A percentile compares a stretch with the other conserved stretches of the same genome.
phyloP scores from a whole-genome alignment of 768 basidiomycete species.

The Rhizopogon sp. region DNA sequence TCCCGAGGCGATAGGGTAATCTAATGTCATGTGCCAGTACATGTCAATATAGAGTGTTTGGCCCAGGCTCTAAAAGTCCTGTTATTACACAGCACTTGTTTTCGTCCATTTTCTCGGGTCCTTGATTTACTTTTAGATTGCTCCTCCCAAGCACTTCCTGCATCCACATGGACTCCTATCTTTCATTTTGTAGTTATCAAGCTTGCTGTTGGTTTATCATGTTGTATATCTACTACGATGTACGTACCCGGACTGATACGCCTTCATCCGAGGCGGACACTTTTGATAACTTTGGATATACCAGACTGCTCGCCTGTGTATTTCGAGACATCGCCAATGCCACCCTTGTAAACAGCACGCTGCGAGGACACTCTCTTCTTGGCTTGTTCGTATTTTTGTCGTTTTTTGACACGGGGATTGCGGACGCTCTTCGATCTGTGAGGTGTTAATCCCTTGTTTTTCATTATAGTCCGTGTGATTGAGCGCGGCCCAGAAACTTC shows the following conservation, averaged over 20 bases:
- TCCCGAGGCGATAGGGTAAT: background rate
- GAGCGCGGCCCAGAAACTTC: conserved; percentile 72
- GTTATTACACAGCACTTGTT: conserved; percentile 3
- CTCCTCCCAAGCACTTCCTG: background rate
- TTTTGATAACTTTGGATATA: conserved; percentile 88
- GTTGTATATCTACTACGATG: conserved; percentile 2
- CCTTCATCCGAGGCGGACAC: conserved; percentile 57
- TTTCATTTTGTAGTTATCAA: conserved; percentile 1
- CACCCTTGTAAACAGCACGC: conserved; percentile 91
- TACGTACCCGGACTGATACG: conserved; percentile 1
- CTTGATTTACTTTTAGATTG: background rate
- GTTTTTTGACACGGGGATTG: conserved; percentile 98
- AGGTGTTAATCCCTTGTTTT: conserved; percentile 93
- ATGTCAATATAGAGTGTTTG: conserved; percentile 14
- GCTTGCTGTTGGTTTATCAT: background rate
- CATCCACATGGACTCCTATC: conserved; percentile 4
- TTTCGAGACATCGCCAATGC: conserved; percentile 60
- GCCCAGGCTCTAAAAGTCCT: conserved; percentile 20
- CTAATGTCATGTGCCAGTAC: conserved; percentile 12
- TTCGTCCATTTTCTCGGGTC: background rate
- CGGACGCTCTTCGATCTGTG: conserved; percentile 83
- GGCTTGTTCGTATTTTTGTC: conserved; percentile 89
- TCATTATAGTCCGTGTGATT: conserved; percentile 85
- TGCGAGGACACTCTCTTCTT: conserved; percentile 89
- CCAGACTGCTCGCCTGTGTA: conserved; percentile 93